These are phyloP conservation scores for Trichoderma semiorbis DNA, from an alignment of 2,329 filamentous ascomycete genomes.

Conservation along the genomic window DNA sequence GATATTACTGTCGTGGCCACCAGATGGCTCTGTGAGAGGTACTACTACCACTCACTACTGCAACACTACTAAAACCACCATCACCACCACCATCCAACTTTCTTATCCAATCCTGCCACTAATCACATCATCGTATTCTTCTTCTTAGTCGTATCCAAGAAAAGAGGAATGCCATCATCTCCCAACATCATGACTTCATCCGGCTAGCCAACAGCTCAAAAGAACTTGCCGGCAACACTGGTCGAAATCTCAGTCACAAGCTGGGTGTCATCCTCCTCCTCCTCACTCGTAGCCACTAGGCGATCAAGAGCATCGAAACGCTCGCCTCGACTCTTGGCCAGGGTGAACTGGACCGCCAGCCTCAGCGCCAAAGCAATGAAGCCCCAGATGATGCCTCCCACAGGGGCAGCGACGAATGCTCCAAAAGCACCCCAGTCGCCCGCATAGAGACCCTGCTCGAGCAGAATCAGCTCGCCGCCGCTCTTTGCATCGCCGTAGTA, in stretches of 20 bases:
- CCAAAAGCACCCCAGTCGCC: conserved; percentile 81
- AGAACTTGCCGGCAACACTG: conserved; percentile 51
- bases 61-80: neutral
- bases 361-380: conserved; percentile 59
- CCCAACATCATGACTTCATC: neutral
- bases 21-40: neutral
- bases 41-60: neutral
- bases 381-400: conserved; percentile 72
- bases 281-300: conserved; percentile 31
- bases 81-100: neutral
- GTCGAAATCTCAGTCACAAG: conserved; percentile 14
- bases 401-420: conserved; percentile 74
- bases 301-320: conserved; percentile 67
- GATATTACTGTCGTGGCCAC: neutral
- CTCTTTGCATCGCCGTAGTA: conserved; percentile 67
- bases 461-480: conserved; percentile 65
- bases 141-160: neutral
- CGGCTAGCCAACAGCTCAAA: conserved; percentile 33
- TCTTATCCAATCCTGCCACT: neutral
- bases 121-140: neutral
- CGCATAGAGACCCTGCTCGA: conserved; percentile 70
- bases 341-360: conserved; percentile 54
- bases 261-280: conserved; percentile 29
- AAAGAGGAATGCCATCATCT: neutral
- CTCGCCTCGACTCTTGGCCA: conserved; percentile 55